phyloP scores from a whole-genome alignment of 331 rosid genomes.

The Pyrus hybrid region DNA sequence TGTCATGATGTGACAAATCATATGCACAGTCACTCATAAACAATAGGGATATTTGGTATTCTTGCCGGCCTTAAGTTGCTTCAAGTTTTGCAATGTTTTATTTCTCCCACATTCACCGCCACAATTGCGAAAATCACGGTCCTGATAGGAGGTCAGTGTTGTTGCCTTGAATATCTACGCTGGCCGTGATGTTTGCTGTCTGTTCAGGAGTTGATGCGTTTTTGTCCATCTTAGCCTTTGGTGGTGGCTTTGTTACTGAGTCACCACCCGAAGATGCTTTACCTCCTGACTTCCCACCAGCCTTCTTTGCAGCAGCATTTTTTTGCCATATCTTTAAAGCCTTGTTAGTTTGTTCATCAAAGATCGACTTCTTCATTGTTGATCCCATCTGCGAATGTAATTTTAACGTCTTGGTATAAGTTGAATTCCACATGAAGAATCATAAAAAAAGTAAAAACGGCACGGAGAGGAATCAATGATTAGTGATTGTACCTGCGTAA shows the following conservation, averaged over 20 bases:
- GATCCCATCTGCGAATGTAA: conserved; percentile 75
- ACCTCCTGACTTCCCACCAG: not conserved
- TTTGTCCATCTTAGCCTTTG: not conserved
- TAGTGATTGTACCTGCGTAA: conserved; percentile 59
- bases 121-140: conserved; percentile 8
- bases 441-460: not conserved
- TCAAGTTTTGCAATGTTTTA: not conserved
- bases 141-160: conserved; percentile 28
- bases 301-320: conserved; percentile 56
- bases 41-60: not conserved
- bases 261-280: not conserved
- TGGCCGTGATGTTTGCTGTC: conserved; percentile 25
- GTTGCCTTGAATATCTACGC: conserved; percentile 16
- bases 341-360: conserved; percentile 86
- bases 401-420: not conserved
- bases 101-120: not conserved
- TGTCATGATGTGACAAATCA: not conserved
- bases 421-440: not conserved
- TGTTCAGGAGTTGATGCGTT: not conserved
- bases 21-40: no score
- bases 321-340: conserved; percentile 74
- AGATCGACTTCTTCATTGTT: conserved; percentile 87
- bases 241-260: not conserved
- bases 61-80: not conserved
- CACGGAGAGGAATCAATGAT: not conserved